Evolutionary conservation across 306 rosid species (phyloP), one percentile per base, ranked within the genome.

Genomic region (Sphenostylis stenocarpa): DNA sequence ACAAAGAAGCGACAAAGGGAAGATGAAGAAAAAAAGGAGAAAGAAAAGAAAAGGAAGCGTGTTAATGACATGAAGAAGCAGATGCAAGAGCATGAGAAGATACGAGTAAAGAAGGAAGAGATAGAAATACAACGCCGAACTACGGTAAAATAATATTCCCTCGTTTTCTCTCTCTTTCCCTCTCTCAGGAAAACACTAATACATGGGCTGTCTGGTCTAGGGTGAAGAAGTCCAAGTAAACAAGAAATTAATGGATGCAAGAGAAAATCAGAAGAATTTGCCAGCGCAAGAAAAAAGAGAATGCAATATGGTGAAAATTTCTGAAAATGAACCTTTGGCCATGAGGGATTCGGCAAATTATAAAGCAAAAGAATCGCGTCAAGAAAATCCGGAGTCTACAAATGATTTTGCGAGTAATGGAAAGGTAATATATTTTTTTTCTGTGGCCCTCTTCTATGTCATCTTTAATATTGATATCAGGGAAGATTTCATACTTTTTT

Each of bases 1-100:
- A 87, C 90, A 57, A 93, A 76, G 89, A 96, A 96, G 86, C 88
- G 98, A 80, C 96, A 82, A 56, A 87, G 99, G 84, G 99, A 88
- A 83, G 97, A 84, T 52, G 96, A 87, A 62, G 97, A 89, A 43
- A 89, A 82, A 51, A 91, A 83, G 81, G 97, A 90, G 79, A 92
- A 82, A 86, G 96, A 89, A 70, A 88, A 87, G 76, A 96, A 96
- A 80, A 88, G 87, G 62, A 85, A 83, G 80, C 94, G 91, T 60
- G 63, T 89, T 58, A 96, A 95, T 80, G 93, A 87, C 43, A 73
- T 73, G 33, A 84, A 88, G 81, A 84, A 80, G 77, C 90, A 84
- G 70, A 88, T 76, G 75, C 84, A 79, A 79, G 99, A 87, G 80
- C 85, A 77, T 21, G 88, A 73, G 65, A 90, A 88, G 83, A 71